phyloP scores from a whole-genome alignment of 2,329 filamentous ascomycete genomes.

The Alternaria tenuissima region DNA sequence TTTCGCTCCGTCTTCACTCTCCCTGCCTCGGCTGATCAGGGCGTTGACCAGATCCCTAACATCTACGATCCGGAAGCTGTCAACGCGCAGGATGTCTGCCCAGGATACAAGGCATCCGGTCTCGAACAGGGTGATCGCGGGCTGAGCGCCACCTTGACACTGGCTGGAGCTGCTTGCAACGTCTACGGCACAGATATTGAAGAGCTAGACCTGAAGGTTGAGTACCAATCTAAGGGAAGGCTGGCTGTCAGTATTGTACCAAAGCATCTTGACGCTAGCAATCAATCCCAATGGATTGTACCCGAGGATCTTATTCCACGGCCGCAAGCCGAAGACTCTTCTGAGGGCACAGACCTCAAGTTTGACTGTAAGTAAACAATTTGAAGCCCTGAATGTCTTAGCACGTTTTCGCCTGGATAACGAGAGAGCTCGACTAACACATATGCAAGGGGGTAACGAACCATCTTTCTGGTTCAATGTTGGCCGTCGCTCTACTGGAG shows the following conservation, averaged over 20 bases:
- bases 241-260: constrained; percentile 76
- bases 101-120: constrained; percentile 65
- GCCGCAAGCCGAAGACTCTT: constrained; percentile 56
- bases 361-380: constrained; percentile 50
- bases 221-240: constrained; percentile 71
- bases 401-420: not conserved
- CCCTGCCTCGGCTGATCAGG: constrained; percentile 46
- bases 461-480: constrained; percentile 66
- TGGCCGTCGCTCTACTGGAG: constrained; percentile 66
- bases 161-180: constrained; percentile 69
- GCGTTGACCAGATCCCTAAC: constrained; percentile 63
- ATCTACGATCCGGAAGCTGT: constrained; percentile 70
- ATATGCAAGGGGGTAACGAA: constrained; percentile 60
- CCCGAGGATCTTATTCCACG: constrained; percentile 69
- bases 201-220: constrained; percentile 70
- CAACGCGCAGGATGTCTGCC: constrained; percentile 69
- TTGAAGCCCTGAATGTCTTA: too few species aligned
- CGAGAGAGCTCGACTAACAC: not conserved
- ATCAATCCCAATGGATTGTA: constrained; percentile 72
- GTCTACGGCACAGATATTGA: constrained; percentile 79
- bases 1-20: constrained; percentile 49
- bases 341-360: constrained; percentile 56
- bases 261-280: constrained; percentile 66
- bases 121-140: constrained; percentile 58
- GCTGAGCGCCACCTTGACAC: constrained; percentile 60